phyloP scores from a whole-genome alignment of 257 asterid species.

The Craterostigma plantagineum region DNA sequence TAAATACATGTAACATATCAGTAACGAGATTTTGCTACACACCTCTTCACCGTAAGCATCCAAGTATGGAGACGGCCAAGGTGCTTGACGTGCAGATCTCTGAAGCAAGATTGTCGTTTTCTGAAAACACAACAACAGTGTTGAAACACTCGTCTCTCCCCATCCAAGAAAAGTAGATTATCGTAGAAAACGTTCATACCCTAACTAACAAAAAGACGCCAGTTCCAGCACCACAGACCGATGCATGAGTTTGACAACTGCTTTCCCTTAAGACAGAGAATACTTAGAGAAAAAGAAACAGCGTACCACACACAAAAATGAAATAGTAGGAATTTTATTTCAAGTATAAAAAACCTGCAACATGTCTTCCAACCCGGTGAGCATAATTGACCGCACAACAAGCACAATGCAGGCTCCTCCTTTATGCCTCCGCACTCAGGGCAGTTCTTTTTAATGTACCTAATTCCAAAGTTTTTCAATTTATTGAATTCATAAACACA shows the following conservation, averaged over 20 bases:
- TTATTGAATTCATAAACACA: slow-evolving; percentile 3
- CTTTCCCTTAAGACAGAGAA: slow-evolving; percentile 27
- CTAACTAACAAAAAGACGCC: slow-evolving; percentile 84
- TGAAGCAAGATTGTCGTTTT: slow-evolving; percentile 84
- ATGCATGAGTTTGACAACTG: slow-evolving; percentile 69
- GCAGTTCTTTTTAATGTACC: slow-evolving; percentile 74
- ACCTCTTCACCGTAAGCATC: slow-evolving; percentile 99
- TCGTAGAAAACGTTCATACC: slow-evolving; percentile 32
- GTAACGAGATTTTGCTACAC: no score
- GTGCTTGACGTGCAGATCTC: slow-evolving; percentile 88
- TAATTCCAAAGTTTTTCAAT: slow-evolving; percentile 12
- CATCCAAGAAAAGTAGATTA: background rate
- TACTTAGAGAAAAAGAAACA: no score
- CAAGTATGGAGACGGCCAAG: slow-evolving; percentile 96
- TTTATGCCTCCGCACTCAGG: slow-evolving; percentile 50
- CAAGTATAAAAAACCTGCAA: slow-evolving; percentile 49
- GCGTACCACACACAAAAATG: no score
- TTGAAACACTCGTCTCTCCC: no score
- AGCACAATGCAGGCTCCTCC: slow-evolving; percentile 84
- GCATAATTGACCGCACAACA: slow-evolving; percentile 87
- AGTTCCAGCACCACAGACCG: slow-evolving; percentile 79
- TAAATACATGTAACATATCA: no score
- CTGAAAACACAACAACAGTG: slow-evolving; percentile 14
- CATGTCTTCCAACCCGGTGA: slow-evolving; percentile 73
- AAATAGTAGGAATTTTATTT: no score